Conservation (phyloP, 805 yeast genomes). For the Tetrapisispora pingtungensis region DNA sequence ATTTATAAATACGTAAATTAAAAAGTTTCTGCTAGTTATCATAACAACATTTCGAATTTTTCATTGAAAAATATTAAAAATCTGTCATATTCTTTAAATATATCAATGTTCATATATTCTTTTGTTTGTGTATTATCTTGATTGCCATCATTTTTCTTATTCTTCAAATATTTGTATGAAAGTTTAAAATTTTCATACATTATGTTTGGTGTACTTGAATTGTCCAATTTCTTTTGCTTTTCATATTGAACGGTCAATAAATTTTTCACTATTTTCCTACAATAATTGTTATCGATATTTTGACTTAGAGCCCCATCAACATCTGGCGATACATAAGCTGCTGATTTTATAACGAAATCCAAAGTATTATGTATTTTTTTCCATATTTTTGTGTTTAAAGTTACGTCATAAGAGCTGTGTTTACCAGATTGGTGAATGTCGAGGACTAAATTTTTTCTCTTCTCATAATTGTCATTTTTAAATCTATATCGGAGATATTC, state of each 20-base stretch:
- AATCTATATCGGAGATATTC: slow-evolving; percentile 24
- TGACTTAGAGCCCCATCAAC: slow-evolving; percentile 1
- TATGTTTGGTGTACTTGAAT: background rate
- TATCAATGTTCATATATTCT: slow-evolving; percentile 1
- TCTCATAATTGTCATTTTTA: slow-evolving; percentile 18
- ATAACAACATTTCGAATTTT: slow-evolving; percentile 18
- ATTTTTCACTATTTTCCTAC: slow-evolving; percentile 22
- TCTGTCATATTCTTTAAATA: slow-evolving; percentile 20
- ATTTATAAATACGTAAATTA: background rate
- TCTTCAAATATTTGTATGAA: slow-evolving; percentile 11
- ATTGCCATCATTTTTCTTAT: background rate
- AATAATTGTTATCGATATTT: slow-evolving; percentile 13
- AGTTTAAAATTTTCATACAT: slow-evolving; percentile 5
- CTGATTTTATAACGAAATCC: slow-evolving; percentile 19
- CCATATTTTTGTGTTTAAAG: too few species aligned
- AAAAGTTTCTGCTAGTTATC: background rate
- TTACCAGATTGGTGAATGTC: background rate
- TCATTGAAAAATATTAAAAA: slow-evolving; percentile 20
- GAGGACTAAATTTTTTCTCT: slow-evolving; percentile 13
- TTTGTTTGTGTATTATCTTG: background rate
- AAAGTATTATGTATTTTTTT: slow-evolving; percentile 11
- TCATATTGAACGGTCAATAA: slow-evolving; percentile 22
- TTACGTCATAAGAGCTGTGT: too few species aligned
- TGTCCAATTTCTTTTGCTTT: slow-evolving; percentile 9
- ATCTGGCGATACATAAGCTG: slow-evolving; percentile 8